Evolutionary conservation across 2,329 filamentous ascomycete genomes (phyloP).

Genomic region (Fusarium mangiferae): DNA sequence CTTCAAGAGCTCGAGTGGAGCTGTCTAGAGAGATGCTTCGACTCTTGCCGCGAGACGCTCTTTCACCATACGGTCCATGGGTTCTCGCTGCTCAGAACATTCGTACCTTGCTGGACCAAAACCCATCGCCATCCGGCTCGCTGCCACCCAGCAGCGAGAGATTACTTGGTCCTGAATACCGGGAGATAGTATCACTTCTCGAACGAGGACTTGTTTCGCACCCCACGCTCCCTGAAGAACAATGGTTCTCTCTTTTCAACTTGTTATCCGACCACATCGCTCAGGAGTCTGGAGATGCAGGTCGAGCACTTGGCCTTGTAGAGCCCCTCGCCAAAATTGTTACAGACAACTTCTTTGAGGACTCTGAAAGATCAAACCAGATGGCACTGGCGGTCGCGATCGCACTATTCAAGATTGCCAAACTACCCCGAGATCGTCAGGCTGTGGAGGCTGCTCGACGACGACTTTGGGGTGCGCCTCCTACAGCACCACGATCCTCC

Average conservation of each 20-base stretch:
- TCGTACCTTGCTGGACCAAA: conserved; percentile 53
- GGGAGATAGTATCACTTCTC: conserved; percentile 74
- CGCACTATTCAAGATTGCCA: conserved; percentile 59
- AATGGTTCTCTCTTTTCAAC: conserved; percentile 67
- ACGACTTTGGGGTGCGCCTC: conserved; percentile 67
- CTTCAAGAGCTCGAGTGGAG: conserved; percentile 55
- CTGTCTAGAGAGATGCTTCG: conserved; percentile 64
- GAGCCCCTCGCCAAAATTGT: conserved; percentile 75
- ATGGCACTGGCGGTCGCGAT: conserved; percentile 51
- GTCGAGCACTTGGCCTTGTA: conserved; percentile 72
- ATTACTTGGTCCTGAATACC: conserved; percentile 74
- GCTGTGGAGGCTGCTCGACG: conserved; percentile 73
- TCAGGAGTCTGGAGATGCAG: conserved; percentile 73
- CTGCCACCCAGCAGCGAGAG: conserved; percentile 48
- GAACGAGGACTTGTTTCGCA: conserved; percentile 66
- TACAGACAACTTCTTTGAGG: conserved; percentile 48
- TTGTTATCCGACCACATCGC: conserved; percentile 66
- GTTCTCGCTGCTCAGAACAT: conserved; percentile 60
- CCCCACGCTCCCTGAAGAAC: conserved; percentile 57
- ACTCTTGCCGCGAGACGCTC: conserved; percentile 56
- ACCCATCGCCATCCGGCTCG: conserved; percentile 30
- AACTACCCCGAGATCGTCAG: conserved; percentile 68
- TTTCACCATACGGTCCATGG: conserved; percentile 63
- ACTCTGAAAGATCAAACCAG: conserved; percentile 17
- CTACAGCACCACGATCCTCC: conserved; percentile 50